Conservation (phyloP, 1,284 basidiomycete genomes). For the Leccinum solheimii region DNA sequence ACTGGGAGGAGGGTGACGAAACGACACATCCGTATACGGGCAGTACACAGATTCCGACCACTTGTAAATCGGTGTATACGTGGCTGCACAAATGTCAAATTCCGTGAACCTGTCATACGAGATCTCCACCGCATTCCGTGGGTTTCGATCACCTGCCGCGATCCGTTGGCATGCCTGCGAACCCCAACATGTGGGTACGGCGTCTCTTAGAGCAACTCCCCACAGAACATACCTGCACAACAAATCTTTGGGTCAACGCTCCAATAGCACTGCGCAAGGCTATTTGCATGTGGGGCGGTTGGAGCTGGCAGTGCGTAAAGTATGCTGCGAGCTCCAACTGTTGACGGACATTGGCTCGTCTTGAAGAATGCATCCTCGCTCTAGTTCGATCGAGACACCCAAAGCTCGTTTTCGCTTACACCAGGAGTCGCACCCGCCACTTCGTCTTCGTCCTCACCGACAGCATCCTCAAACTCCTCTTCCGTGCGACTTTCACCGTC, state of each 20-base stretch:
- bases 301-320: conserved; percentile 78
- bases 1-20: conserved; percentile 27
- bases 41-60: conserved; percentile 81
- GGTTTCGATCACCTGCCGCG: conserved; percentile 92
- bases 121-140: conserved; percentile 90
- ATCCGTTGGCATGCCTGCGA: conserved; percentile 72
- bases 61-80: conserved; percentile 91
- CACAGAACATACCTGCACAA: conserved; percentile 65
- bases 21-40: conserved; percentile 93
- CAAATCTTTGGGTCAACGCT: conserved; percentile 83
- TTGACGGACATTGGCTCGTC: too few species aligned
- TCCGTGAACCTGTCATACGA: conserved; percentile 93
- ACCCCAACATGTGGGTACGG: background rate
- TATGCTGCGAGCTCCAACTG: too few species aligned
- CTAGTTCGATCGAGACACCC: too few species aligned
- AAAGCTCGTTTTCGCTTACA: too few species aligned
- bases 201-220: background rate
- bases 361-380: too few species aligned
- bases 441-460: too few species aligned
- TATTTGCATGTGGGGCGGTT: conserved; percentile 34
- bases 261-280: too few species aligned
- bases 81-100: conserved; percentile 94
- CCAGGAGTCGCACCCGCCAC: too few species aligned
- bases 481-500: conserved; percentile 23
- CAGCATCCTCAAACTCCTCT: too few species aligned